A percentile compares a stretch with the other conserved stretches of the same genome.
These are phyloP conservation scores for Piloderma croceum DNA, from an alignment of 768 basidiomycete species.

Conservation along the genomic window DNA sequence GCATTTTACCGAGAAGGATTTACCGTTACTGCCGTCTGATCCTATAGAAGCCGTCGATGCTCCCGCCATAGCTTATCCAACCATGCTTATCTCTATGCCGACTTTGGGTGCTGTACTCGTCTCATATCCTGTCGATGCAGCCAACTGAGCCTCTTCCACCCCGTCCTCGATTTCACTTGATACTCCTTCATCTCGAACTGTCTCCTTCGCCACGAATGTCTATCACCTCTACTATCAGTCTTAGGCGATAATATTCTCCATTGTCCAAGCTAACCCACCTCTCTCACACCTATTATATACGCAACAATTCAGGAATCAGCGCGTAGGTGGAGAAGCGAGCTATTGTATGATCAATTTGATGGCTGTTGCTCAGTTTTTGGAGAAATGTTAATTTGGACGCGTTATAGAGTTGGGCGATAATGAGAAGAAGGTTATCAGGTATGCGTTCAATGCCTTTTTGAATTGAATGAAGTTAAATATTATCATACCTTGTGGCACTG, in stretches of 20 bases:
- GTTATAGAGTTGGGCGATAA: constrained; percentile 61
- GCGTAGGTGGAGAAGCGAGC: constrained; percentile 73
- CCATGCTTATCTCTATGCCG: constrained; percentile 4
- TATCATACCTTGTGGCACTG: constrained; percentile 43
- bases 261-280: constrained; percentile 88
- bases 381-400: constrained; percentile 87
- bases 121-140: background rate
- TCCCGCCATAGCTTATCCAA: constrained; percentile 5
- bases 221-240: constrained; percentile 28
- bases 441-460: constrained; percentile 10
- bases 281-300: constrained; percentile 65
- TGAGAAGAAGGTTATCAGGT: constrained; percentile 56
- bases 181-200: constrained; percentile 6
- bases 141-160: too few relatives aligned
- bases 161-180: constrained; percentile 11
- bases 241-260: constrained; percentile 90
- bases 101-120: constrained; percentile 2
- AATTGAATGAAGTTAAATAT: too few relatives aligned
- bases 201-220: constrained; percentile 1
- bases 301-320: constrained; percentile 52
- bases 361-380: constrained; percentile 93
- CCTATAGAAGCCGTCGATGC: too few relatives aligned
- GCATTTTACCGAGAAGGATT: too few relatives aligned
- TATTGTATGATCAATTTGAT: constrained; percentile 93
- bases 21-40: too few relatives aligned